Conservation (phyloP, 108 stramenopile species). For the Parmales sp. region DNA sequence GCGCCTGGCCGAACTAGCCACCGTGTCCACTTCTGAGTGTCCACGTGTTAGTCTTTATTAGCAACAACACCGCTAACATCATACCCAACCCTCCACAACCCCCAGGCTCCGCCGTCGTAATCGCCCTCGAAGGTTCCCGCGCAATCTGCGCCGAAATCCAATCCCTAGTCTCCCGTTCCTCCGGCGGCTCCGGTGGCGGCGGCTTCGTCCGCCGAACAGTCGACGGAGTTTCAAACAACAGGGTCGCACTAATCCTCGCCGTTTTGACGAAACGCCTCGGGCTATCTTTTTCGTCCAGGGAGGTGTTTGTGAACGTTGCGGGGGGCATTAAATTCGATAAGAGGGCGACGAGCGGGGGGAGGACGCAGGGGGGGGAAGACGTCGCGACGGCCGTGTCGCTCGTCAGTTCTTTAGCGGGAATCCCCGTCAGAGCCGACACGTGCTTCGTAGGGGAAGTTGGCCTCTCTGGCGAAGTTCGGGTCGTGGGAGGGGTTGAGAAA, state of each 20-base stretch:
- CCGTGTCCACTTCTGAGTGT: too few species aligned
- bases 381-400: constrained; percentile 68
- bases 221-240: constrained; percentile 60
- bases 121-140: constrained; percentile 77
- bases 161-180: constrained; percentile 32
- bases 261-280: constrained; percentile 82
- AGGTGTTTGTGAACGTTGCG: constrained; percentile 86
- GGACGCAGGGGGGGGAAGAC: constrained; percentile 35
- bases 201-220: constrained; percentile 48
- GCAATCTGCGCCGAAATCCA: constrained; percentile 70
- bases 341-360: constrained; percentile 26
- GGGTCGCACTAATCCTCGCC: constrained; percentile 70
- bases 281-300: constrained; percentile 43
- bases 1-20: too few species aligned
- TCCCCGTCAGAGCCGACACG: constrained; percentile 79
- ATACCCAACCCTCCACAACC: too few species aligned
- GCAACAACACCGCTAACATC: too few species aligned
- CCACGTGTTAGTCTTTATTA: too few species aligned
- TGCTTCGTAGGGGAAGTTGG: constrained; percentile 90
- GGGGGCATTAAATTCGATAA: constrained; percentile 55
- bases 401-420: constrained; percentile 59
- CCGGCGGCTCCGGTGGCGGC: constrained; percentile 30
- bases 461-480: constrained; percentile 73
- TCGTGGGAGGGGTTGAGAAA: constrained; percentile 59
- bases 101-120: constrained; percentile 77